Percentiles rank a stretch among this genome's conserved stretches.
These are phyloP conservation scores for Geum urbanum DNA, from an alignment of 306 rosid species.

Conservation along the genomic window DNA sequence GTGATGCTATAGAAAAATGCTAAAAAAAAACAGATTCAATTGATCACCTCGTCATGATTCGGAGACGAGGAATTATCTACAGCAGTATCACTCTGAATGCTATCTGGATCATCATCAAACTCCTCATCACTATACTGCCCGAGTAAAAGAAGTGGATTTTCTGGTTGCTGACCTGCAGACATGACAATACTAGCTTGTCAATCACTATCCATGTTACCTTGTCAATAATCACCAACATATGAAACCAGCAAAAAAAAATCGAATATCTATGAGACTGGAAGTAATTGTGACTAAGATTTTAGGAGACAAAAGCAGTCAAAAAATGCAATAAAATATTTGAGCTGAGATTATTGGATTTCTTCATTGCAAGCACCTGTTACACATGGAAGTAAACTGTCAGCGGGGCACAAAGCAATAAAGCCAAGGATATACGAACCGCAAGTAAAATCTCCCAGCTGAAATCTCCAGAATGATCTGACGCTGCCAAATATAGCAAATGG, in stretches of 20 bases:
- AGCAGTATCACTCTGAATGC: slow-evolving; percentile 29
- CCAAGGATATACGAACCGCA: slow-evolving; percentile 95
- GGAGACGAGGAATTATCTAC: slow-evolving; percentile 34
- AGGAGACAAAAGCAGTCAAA: slow-evolving; percentile 12
- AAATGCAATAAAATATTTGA: slow-evolving; percentile 28
- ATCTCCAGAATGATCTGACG: slow-evolving; percentile 65
- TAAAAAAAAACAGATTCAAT: neutral
- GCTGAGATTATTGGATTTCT: slow-evolving; percentile 37
- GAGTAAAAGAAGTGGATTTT: slow-evolving; percentile 84
- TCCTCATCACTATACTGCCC: slow-evolving; percentile 95
- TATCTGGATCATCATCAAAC: slow-evolving; percentile 53
- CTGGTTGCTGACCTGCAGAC: slow-evolving; percentile 64
- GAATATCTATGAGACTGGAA: neutral
- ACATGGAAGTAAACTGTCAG: slow-evolving; percentile 62
- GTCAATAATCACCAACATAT: slow-evolving; percentile 20
- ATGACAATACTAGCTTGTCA: slow-evolving; percentile 45
- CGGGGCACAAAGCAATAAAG: slow-evolving; percentile 53
- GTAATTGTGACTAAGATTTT: neutral
- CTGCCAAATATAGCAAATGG: slow-evolving; percentile 54
- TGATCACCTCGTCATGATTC: slow-evolving; percentile 55
- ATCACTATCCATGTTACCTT: slow-evolving; percentile 23
- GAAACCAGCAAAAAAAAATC: slow-evolving; percentile 15
- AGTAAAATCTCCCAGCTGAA: slow-evolving; percentile 57
- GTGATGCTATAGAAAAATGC: neutral
- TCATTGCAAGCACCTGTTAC: slow-evolving; percentile 72